Percentiles rank a stretch among this genome's conserved stretches.
phyloP scores from a whole-genome alignment of 331 rosid genomes.

The Pyracantha coccinea region DNA sequence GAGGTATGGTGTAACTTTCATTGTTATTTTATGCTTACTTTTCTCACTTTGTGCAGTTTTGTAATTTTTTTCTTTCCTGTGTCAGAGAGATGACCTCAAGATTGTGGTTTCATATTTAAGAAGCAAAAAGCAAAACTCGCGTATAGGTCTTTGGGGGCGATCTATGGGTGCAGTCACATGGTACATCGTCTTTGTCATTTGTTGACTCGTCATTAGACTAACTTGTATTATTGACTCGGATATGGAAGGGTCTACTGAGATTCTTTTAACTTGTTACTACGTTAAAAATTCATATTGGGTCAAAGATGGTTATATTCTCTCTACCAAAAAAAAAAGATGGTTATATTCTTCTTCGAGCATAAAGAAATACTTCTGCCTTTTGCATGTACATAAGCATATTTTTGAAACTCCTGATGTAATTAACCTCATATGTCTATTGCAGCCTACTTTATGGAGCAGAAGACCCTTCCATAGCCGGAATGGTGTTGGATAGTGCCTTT shows the following conservation, averaged over 20 bases:
- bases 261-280: not conserved
- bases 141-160: conserved; percentile 97
- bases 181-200: conserved; percentile 29
- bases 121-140: conserved; percentile 77
- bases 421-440: conserved; percentile 26
- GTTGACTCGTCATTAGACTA: not conserved
- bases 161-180: conserved; percentile 99
- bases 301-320: not conserved
- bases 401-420: not conserved
- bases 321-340: not conserved
- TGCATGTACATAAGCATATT: not conserved
- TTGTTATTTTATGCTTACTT: conserved; percentile 12
- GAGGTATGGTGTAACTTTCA: conserved; percentile 54
- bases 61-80: conserved; percentile 23
- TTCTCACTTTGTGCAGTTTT: conserved; percentile 7
- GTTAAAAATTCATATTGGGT: not conserved
- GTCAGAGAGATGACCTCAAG: conserved; percentile 94
- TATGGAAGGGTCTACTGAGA: not conserved
- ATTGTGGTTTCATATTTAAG: conserved; percentile 80
- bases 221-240: not conserved
- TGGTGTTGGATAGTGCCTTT: conserved; percentile 99
- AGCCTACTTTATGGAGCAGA: conserved; percentile 99
- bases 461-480: conserved; percentile 96
- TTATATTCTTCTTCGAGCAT: not conserved
- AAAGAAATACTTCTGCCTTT: not conserved